These are phyloP conservation scores for Ceratocystis diversiconidia DNA, from an alignment of 2,329 filamentous ascomycete genomes.

Conservation along the genomic window DNA sequence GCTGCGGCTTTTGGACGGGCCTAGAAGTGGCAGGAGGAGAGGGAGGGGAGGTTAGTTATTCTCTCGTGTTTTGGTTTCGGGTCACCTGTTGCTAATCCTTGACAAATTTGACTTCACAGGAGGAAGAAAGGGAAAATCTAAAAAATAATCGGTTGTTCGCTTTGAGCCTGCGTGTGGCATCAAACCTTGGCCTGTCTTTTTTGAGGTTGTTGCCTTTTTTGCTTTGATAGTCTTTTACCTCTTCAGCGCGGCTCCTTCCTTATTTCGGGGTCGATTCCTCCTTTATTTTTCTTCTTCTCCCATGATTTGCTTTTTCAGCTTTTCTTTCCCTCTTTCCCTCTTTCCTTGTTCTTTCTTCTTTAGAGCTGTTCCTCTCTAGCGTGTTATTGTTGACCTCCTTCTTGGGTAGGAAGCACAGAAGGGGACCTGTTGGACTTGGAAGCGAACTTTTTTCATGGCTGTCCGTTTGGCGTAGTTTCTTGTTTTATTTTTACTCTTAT, in stretches of 20 bases:
- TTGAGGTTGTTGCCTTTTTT: not conserved
- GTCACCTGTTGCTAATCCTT: not conserved
- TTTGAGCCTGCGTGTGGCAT: not conserved
- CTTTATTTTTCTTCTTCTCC: not conserved
- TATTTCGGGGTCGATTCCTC: not conserved
- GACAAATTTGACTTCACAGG: not conserved
- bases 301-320: not conserved
- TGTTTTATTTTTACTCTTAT: not conserved
- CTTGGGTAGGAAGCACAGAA: not conserved
- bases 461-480: not conserved
- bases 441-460: not conserved
- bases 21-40: too few relatives aligned
- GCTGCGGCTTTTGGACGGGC: too few relatives aligned
- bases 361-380: too few relatives aligned
- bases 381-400: not conserved
- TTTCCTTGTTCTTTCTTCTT: not conserved
- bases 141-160: not conserved
- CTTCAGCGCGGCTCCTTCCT: not conserved
- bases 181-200: not conserved
- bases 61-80: not conserved
- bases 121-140: too few relatives aligned
- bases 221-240: too few relatives aligned
- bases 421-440: not conserved
- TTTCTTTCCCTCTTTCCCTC: not conserved
- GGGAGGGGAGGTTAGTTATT: not conserved